Evolutionary conservation across 1,284 basidiomycete species (phyloP), one percentile per base, ranked within the genome.

Genomic region (Pseudozyma tsukubaensis): DNA sequence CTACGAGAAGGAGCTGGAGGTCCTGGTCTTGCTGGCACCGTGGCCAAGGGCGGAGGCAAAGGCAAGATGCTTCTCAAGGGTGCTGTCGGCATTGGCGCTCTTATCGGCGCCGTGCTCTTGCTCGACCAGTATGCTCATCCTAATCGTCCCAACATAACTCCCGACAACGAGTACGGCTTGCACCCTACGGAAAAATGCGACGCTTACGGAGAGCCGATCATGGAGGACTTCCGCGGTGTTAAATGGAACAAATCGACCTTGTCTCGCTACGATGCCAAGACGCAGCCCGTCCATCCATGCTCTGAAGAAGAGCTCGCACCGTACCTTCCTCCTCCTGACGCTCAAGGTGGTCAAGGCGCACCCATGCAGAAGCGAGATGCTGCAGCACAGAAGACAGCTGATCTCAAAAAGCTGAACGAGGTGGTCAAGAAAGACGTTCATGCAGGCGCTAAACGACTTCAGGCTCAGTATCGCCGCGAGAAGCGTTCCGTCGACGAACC

Each of bases 201-300:
- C 39, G 8, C 37, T 2, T 64, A 64, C 37, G 47, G 58, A 16
- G 18, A 59, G 45, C 54, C 65, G 9, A 54, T 64, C 39, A 50
- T 65, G 0, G 11, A 9, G 29, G 71, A 73, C 21, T 68, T 64
- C 58, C 57, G 54, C 5, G 65, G 65, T 3, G 39, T 50, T 4
- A 10, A 61, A 35, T 73, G 64, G 64, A 67, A 59, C 61, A 63
- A 64, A 53, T 72, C 70, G 45, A 67, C 70, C 0, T 59, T 56
- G 32, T 18, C 52, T 9, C 60, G 53, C 14, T 10, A 63, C n/a
- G 60, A 63, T 45, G 2, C 39, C 14, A 55, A 58, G 11, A 52
- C 54, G 29, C 50, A 51, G 7, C 50, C 52, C 1, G 14, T 58
- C 19, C 58, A 71, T 12, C 18, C 16, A 1, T 71, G 68, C 45